Base-by-base conservation (phyloP, 768 basidiomycete species). In the Sporobolomyces roseus region DNA sequence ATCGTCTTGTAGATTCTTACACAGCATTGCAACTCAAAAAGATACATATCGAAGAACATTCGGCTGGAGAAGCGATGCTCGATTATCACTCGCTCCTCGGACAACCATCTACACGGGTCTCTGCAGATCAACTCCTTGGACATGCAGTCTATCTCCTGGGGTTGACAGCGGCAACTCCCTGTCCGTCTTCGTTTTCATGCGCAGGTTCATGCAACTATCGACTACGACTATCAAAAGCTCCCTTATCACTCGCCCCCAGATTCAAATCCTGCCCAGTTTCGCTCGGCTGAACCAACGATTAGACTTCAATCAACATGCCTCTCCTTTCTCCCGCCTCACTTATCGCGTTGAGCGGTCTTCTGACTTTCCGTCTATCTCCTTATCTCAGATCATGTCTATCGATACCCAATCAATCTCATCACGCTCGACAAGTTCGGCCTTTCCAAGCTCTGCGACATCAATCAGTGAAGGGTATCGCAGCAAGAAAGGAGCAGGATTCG, bases 11-110 rank as follows among this genome's bases (percentile, higher is more conserved):
- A 55, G 54, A 36, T 36, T 55, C 21, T 19, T 6, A 19, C 35
- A 23, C 52, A 53, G 52, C 35, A 55, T 55, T 36, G 54, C 54
- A 36, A 55, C 54, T 29, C 30, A 35, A 51, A 51, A 51, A 6
- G 13, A 51, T 29, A 51, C 30, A 8, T n/a, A 51, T 27, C n/a
- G n/a, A n/a, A n/a, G n/a, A n/a, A n/a, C n/a, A n/a, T n/a, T n/a
- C n/a, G n/a, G n/a, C n/a, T n/a, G n/a, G n/a, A n/a, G n/a, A n/a
- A n/a, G n/a, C n/a, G n/a, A n/a, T n/a, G n/a, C n/a, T n/a, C n/a
- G n/a, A n/a, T n/a, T n/a, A n/a, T n/a, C n/a, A n/a, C n/a, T n/a
- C n/a, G n/a, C n/a, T n/a, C n/a, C n/a, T n/a, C n/a, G n/a, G n/a
- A n/a, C n/a, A n/a, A n/a, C n/a, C n/a, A n/a, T n/a, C n/a, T n/a